Conservation (phyloP, 2,329 filamentous ascomycete species). For the Fusarium virguliforme region DNA sequence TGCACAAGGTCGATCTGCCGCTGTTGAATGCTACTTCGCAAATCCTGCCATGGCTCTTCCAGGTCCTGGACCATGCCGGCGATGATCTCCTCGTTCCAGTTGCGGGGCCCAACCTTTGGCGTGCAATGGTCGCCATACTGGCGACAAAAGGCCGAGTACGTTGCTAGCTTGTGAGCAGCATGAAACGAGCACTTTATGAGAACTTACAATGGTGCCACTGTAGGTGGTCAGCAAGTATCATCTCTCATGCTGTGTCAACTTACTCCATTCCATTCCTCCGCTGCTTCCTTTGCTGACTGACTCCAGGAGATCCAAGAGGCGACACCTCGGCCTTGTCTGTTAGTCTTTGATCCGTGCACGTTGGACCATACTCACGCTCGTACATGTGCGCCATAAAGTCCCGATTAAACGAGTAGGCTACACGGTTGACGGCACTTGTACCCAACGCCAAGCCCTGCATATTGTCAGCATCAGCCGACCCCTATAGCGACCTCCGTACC, state of each 20-base stretch:
- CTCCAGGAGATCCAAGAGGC: constrained; percentile 39
- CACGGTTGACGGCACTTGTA: constrained; percentile 10
- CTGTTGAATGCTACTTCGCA: constrained; percentile 23
- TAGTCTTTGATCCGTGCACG: not conserved
- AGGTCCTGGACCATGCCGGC: constrained; percentile 56
- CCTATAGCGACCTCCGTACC: constrained; percentile 44
- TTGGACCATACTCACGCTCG: constrained; percentile 14
- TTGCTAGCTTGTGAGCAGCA: constrained; percentile 24
- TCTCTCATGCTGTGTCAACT: constrained; percentile 38
- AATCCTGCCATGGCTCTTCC: constrained; percentile 52
- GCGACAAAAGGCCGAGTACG: constrained; percentile 62
- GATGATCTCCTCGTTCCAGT: constrained; percentile 65
- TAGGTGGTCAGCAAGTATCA: constrained; percentile 17
- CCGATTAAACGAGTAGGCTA: constrained; percentile 18
- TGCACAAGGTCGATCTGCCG: constrained; percentile 12
- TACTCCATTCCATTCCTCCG: constrained; percentile 56
- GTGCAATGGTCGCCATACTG: constrained; percentile 60
- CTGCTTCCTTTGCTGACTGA: constrained; percentile 49
- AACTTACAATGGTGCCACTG: constrained; percentile 52
- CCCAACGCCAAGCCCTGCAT: constrained; percentile 48
- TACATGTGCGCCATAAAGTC: constrained; percentile 36
- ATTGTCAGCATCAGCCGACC: constrained; percentile 14
- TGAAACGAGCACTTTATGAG: not conserved
- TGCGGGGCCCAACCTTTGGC: constrained; percentile 42
- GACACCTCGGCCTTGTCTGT: constrained; percentile 1